Evolutionary conservation across 2,329 filamentous ascomycete genomes (phyloP).

Genomic region (Pseudocercospora fuligena): DNA sequence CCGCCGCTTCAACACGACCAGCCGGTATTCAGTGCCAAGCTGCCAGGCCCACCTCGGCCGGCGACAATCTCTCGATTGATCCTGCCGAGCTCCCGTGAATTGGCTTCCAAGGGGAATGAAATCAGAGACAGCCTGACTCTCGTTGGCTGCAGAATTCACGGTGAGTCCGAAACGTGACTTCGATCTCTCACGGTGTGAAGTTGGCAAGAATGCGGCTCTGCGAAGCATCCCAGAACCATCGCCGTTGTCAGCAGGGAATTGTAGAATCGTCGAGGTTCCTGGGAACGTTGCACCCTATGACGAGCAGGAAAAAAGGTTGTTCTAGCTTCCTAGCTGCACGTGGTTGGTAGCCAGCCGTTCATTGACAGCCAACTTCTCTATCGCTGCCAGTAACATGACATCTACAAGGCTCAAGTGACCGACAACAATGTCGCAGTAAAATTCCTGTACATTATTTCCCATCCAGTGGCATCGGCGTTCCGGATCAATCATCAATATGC

Average conservation of each 20-base stretch:
- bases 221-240: background rate
- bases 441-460: background rate
- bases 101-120: background rate
- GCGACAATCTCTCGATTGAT: background rate
- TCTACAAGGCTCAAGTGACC: background rate
- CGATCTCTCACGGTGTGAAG: background rate
- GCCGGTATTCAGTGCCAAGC: background rate
- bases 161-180: background rate
- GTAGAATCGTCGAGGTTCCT: background rate
- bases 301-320: background rate
- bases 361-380: constrained; percentile 5
- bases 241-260: background rate
- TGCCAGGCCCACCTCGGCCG: background rate
- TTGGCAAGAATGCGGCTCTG: constrained; percentile 10
- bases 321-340: constrained; percentile 19
- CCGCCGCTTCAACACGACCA: background rate
- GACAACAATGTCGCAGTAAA: constrained; percentile 4
- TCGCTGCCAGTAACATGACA: background rate
- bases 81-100: background rate
- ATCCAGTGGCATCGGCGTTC: background rate
- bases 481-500: constrained; percentile 62
- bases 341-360: constrained; percentile 12
- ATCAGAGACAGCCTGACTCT: background rate
- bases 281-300: background rate
- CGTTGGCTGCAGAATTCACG: background rate